Percentiles rank a stretch among this genome's conserved stretches.
These are phyloP conservation scores for Claviceps spartinae DNA, from an alignment of 2,329 filamentous ascomycete species.

Conservation along the genomic window DNA sequence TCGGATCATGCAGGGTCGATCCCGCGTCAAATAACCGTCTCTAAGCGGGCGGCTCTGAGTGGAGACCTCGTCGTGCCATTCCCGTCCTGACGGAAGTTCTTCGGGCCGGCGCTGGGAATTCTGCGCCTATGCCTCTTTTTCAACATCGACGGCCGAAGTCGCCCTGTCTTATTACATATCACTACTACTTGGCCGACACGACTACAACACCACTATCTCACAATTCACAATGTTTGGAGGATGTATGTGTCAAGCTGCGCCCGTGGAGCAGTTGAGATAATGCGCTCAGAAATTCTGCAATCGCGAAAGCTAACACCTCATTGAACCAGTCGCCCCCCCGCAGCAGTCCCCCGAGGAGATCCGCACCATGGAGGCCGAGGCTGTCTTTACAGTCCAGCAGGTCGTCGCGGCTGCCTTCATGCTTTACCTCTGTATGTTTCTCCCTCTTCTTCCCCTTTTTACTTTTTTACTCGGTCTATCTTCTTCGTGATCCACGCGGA, in stretches of 20 bases:
- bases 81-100: constrained; percentile 8
- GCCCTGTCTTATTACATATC: constrained; percentile 12
- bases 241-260: constrained; percentile 24
- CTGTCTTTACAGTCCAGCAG: constrained; percentile 51
- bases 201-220: not conserved
- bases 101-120: constrained; percentile 10
- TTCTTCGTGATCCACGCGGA: not conserved
- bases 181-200: not conserved
- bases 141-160: constrained; percentile 8
- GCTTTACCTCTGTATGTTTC: constrained; percentile 62
- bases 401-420: constrained; percentile 51
- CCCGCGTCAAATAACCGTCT: too few relatives aligned
- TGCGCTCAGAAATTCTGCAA: not conserved
- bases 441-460: not conserved
- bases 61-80: too few relatives aligned
- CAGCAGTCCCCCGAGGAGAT: constrained; percentile 59
- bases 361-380: constrained; percentile 52
- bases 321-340: constrained; percentile 47
- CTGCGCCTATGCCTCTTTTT: not conserved
- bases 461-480: not conserved
- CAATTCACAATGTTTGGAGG: constrained; percentile 16
- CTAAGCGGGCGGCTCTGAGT: too few relatives aligned
- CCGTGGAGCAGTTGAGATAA: not conserved
- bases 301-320: constrained; percentile 10
- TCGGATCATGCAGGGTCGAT: constrained; percentile 3